Conservation (phyloP, 257 asterid genomes). For the Solanum appendiculatum region DNA sequence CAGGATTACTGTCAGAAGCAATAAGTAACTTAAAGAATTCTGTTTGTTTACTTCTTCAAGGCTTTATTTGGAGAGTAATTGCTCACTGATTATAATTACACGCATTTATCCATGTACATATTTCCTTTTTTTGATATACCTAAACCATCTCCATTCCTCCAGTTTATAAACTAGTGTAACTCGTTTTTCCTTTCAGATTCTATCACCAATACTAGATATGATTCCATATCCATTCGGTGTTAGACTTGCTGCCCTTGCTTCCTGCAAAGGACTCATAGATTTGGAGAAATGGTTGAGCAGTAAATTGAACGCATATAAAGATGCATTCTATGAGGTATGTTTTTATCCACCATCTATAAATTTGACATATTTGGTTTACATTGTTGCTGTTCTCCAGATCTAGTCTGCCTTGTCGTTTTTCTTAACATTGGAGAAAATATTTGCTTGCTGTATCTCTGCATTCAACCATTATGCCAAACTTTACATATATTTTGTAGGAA, state of each 20-base stretch:
- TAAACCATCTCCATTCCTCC: background rate
- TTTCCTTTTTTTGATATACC: background rate
- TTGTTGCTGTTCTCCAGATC: background rate
- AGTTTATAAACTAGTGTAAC: background rate
- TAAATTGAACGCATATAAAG: constrained; percentile 44
- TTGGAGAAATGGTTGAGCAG: constrained; percentile 74
- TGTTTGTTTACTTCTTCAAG: background rate
- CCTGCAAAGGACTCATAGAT: constrained; percentile 61
- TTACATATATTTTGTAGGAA: constrained; percentile 41
- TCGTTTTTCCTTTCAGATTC: constrained; percentile 42
- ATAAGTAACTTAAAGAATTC: background rate
- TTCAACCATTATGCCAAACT: background rate
- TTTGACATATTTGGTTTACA: background rate
- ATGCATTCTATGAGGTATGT: constrained; percentile 66
- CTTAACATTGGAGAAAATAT: background rate
- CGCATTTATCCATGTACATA: background rate
- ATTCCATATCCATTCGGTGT: constrained; percentile 55
- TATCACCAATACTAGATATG: constrained; percentile 55
- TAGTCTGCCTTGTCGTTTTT: background rate
- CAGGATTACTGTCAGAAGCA: background rate
- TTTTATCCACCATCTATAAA: background rate
- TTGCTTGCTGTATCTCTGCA: background rate
- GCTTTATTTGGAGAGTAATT: background rate
- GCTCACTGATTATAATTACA: background rate
- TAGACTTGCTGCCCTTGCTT: constrained; percentile 79